Base-by-base conservation (phyloP, 257 asterid genomes). In the Solanum acaule region DNA sequence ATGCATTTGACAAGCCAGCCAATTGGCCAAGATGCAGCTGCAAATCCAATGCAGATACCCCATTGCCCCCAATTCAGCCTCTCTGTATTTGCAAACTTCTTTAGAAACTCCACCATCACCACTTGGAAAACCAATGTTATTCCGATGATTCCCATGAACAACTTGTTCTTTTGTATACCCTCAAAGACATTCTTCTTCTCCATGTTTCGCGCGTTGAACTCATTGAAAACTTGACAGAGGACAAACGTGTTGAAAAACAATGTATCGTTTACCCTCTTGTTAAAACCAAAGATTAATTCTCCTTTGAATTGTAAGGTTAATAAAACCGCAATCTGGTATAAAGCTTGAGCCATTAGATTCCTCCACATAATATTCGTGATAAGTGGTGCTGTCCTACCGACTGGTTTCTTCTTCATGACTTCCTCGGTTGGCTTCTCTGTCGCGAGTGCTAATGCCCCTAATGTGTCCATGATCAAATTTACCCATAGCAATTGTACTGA, bases 401-500 rank as follows among this genome's bases (percentile, higher is more conserved):
- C 93, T 0, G 93, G 93, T 10, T 87, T 87, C 91, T 90, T 90
- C 65, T 90, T 87, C 91, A 91, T 88, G 56, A 93, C 92, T 42
- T 93, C 94, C 63, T 49, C 70, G 5, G 91, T 88, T 71, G 93
- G 93, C 85, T 89, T 87, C 63, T 93, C 94, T 68, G 93, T 91
- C 15, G 94, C 94, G 4, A 93, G 91, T 59, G 94, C 93, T 68
- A 91, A 37, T 42, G 93, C 94, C 3, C 93, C 93, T 3, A 93
- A 73, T 23, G 94, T 91, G 86, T 93, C 94, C 93, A 90, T 91
- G 56, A 90, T 90, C 56, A 91, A 91, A 77, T 91, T 91, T 15
- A 90, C 91, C 94, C 93, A 93, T 11, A 95, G 87, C 4, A 93
- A 84, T 87, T 95, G 98, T 3, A 93, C 95, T 8, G 96, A 93